These are phyloP conservation scores for Fusarium caatingaense DNA, from an alignment of 2,329 filamentous ascomycete genomes.

Conservation along the genomic window DNA sequence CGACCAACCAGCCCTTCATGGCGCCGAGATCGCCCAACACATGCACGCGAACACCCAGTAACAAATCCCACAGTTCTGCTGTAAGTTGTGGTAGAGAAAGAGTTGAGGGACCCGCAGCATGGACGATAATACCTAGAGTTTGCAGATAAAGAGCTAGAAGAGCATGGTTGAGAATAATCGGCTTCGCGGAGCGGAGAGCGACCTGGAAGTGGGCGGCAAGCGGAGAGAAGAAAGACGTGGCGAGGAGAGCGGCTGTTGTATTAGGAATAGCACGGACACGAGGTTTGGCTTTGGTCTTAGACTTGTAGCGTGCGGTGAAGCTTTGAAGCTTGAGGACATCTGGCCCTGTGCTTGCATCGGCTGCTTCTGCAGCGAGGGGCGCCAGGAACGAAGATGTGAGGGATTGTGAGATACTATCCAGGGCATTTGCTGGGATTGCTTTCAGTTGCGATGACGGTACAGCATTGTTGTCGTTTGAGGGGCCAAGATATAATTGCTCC, in stretches of 20 bases:
- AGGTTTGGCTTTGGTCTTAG: conserved; percentile 50
- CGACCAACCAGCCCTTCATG: conserved; percentile 80
- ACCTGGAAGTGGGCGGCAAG: conserved; percentile 84
- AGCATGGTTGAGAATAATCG: conserved; percentile 77
- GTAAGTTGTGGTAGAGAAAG: conserved; percentile 83
- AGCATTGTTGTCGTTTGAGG: conserved; percentile 42
- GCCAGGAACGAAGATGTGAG: conserved; percentile 80
- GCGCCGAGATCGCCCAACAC: conserved; percentile 72
- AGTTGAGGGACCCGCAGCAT: conserved; percentile 84
- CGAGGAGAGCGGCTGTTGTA: conserved; percentile 80
- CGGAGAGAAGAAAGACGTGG: conserved; percentile 85
- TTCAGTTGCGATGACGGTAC: conserved; percentile 56
- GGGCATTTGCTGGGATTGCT: conserved; percentile 65
- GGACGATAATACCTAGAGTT: conserved; percentile 84
- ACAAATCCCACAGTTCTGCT: conserved; percentile 83
- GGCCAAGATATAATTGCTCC: conserved; percentile 73
- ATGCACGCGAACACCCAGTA: conserved; percentile 74
- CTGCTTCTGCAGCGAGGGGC: conserved; percentile 83
- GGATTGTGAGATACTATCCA: conserved; percentile 74
- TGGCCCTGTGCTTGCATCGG: conserved; percentile 82
- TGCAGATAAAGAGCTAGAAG: conserved; percentile 85
- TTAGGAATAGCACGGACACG: conserved; percentile 74
- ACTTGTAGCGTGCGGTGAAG: conserved; percentile 73
- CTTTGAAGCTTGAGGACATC: conserved; percentile 88
- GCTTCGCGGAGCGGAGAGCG: conserved; percentile 63